phyloP scores from a whole-genome alignment of 768 basidiomycete genomes.

The Termitomyces titanicus region DNA sequence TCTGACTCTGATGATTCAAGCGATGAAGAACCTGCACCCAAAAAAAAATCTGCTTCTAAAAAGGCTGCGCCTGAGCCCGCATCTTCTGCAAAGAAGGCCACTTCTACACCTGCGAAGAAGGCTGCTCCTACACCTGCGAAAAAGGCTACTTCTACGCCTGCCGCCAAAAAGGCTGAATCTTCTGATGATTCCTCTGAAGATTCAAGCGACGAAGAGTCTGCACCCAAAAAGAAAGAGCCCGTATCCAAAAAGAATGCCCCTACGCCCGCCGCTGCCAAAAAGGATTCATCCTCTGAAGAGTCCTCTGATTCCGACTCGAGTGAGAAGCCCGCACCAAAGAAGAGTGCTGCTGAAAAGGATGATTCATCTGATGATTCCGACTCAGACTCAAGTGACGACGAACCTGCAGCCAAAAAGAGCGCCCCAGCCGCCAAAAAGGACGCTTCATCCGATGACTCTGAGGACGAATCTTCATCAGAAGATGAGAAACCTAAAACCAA shows the following conservation, averaged over 20 bases:
- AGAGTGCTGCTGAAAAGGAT: slow-evolving; percentile 13
- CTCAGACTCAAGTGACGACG: slow-evolving; percentile 9
- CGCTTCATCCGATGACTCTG: slow-evolving; percentile 1
- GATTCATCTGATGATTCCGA: slow-evolving; percentile 22
- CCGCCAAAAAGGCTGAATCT: slow-evolving; percentile 9
- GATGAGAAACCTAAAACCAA: slow-evolving; percentile 22
- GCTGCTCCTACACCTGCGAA: slow-evolving; percentile 1
- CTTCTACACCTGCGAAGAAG: neutral
- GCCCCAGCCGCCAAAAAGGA: slow-evolving; percentile 16
- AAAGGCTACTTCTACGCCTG: neutral
- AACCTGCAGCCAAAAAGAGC: slow-evolving; percentile 10
- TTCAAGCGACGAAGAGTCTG: neutral
- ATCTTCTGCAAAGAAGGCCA: neutral
- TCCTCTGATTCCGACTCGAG: neutral
- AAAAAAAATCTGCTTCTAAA: slow-evolving; percentile 17
- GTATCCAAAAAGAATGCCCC: slow-evolving; percentile 14
- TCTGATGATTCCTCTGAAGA: slow-evolving; percentile 26
- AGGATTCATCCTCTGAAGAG: slow-evolving; percentile 5
- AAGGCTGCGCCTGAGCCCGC: neutral
- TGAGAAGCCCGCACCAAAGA: slow-evolving; percentile 6
- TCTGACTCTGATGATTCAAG: slow-evolving; percentile 25
- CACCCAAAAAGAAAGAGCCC: neutral
- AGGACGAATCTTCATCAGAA: slow-evolving; percentile 21
- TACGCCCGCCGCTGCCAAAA: slow-evolving; percentile 9
- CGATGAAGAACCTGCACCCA: slow-evolving; percentile 30